Conservation (phyloP, 2,329 filamentous ascomycete genomes). For the Aschersonia sp. region DNA sequence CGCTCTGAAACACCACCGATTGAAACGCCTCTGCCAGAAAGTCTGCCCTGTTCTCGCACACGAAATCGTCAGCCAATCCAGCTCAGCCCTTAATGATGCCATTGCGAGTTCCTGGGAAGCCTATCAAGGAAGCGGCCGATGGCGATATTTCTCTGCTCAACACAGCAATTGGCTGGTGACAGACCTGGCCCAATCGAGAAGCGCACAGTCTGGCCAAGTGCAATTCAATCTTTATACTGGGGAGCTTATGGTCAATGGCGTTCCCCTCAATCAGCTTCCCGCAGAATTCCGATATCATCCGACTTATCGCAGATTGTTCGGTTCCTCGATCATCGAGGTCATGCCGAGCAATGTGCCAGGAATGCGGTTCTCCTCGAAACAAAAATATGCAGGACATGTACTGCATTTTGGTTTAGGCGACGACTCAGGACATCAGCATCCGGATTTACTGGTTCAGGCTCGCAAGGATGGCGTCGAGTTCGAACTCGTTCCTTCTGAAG, state of each 20-base stretch:
- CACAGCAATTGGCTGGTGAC: slow-evolving; percentile 1
- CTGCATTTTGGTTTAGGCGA: slow-evolving; percentile 19
- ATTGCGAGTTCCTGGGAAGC: neutral
- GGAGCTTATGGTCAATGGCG: slow-evolving; percentile 35
- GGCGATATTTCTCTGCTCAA: neutral
- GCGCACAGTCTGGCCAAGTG: slow-evolving; percentile 10
- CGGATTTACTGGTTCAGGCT: slow-evolving; percentile 19
- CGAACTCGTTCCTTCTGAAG: slow-evolving; percentile 18
- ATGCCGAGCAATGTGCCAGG: slow-evolving; percentile 7
- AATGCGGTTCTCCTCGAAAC: slow-evolving; percentile 26
- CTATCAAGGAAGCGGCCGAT: neutral
- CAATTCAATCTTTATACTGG: slow-evolving; percentile 36
- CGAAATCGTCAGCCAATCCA: neutral
- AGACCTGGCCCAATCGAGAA: neutral
- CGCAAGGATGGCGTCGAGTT: slow-evolving; percentile 1
- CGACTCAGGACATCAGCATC: neutral
- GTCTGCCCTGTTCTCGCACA: neutral
- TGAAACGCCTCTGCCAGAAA: slow-evolving; percentile 1
- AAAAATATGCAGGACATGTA: slow-evolving; percentile 13
- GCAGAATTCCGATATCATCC: slow-evolving; percentile 22
- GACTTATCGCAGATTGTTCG: slow-evolving; percentile 7
- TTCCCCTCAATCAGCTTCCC: slow-evolving; percentile 32
- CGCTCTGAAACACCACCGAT: neutral
- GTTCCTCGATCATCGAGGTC: slow-evolving; percentile 5
- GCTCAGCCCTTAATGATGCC: neutral